Conservation (phyloP, 75 land plant genomes). For the Ceratopteris richardii region DNA sequence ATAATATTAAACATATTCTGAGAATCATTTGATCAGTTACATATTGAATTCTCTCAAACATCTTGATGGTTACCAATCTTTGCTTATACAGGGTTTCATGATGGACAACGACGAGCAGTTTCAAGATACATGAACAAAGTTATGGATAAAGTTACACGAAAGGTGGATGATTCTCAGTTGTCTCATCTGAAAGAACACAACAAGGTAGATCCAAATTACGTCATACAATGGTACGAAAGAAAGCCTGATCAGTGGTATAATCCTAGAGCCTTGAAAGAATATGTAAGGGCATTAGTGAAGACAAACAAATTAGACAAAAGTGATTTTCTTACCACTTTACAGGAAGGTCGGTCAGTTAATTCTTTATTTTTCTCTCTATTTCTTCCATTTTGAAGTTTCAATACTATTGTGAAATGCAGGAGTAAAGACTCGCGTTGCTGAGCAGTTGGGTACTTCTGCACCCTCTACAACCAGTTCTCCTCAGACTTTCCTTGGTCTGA, state of each 20-base stretch:
- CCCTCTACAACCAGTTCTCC: slow-evolving; percentile 38
- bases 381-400: background rate
- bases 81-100: slow-evolving; percentile 2
- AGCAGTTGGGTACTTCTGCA: slow-evolving; percentile 1
- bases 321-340: slow-evolving; percentile 71
- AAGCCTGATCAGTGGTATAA: slow-evolving; percentile 74
- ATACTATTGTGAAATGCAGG: slow-evolving; percentile 12
- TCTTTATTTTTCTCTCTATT: background rate
- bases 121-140: slow-evolving; percentile 67
- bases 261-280: slow-evolving; percentile 74
- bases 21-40: too few species aligned
- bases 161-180: slow-evolving; percentile 51
- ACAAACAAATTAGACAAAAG: slow-evolving; percentile 89
- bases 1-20: too few species aligned
- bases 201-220: slow-evolving; percentile 78
- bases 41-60: too few species aligned
- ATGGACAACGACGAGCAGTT: slow-evolving; percentile 37
- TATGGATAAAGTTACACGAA: slow-evolving; percentile 51
- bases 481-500: slow-evolving; percentile 45
- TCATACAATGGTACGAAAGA: slow-evolving; percentile 84
- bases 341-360: slow-evolving; percentile 49
- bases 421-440: slow-evolving; percentile 30
- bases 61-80: background rate
- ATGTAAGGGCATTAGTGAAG: slow-evolving; percentile 86
- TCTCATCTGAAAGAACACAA: slow-evolving; percentile 60